A percentile compares a stretch with the other conserved stretches of the same genome.
Evolutionary conservation across 768 basidiomycete genomes (phyloP).

Genomic region (Wakefieldia striispora): DNA sequence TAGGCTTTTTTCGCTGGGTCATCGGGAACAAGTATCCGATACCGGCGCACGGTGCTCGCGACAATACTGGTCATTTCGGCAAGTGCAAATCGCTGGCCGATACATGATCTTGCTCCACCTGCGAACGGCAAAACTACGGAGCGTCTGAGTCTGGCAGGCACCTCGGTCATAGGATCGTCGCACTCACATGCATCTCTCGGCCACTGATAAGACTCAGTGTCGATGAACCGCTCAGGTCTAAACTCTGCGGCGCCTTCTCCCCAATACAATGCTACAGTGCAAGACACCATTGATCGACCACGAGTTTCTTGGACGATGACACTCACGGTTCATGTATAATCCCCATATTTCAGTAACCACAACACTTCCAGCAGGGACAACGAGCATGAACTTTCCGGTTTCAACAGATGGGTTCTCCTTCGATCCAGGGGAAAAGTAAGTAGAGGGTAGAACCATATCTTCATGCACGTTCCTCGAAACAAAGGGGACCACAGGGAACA

Average conservation of each 20-base stretch:
- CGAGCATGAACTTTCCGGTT: constrained; percentile 32
- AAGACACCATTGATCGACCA: background rate
- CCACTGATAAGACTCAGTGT: constrained; percentile 48
- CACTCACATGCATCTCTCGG: constrained; percentile 48
- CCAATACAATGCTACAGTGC: constrained; percentile 45
- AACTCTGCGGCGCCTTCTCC: constrained; percentile 44
- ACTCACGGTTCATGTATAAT: constrained; percentile 46
- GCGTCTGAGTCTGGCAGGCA: background rate
- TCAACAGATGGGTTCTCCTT: constrained; percentile 10
- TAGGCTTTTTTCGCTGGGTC: constrained; percentile 28
- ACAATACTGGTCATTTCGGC: constrained; percentile 14
- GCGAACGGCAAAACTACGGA: constrained; percentile 44
- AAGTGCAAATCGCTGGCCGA: constrained; percentile 49
- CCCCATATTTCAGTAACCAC: constrained; percentile 42
- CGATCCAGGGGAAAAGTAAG: constrained; percentile 32
- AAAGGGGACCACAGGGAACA: constrained; percentile 39
- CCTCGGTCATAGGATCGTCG: background rate
- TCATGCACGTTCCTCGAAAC: constrained; percentile 33
- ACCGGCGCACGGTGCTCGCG: constrained; percentile 41
- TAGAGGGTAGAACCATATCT: constrained; percentile 36
- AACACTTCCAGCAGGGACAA: constrained; percentile 38
- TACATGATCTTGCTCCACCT: constrained; percentile 43
- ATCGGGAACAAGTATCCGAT: constrained; percentile 40
- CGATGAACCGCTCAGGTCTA: constrained; percentile 50
- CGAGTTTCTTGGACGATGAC: background rate